Evolutionary conservation across 2,329 filamentous ascomycete species (phyloP).

Genomic region (Rhinocladiella mackenziei): DNA sequence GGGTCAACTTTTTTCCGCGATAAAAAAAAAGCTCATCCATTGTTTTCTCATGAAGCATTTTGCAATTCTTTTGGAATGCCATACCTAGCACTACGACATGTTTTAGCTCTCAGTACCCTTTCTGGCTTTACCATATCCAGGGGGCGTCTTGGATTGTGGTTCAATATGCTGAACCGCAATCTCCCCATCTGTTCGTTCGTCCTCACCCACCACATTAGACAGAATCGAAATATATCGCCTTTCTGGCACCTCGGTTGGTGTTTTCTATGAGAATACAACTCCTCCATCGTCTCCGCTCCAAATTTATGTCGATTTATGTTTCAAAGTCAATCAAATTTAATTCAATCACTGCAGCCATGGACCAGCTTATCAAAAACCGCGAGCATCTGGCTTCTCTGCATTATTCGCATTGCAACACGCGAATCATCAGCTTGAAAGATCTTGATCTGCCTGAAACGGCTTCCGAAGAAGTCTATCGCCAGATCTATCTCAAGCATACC

Average conservation of each 20-base stretch:
- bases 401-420: conserved; percentile 27
- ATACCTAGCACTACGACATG: too few species aligned
- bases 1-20: too few species aligned
- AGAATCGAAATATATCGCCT: background rate
- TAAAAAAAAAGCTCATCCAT: too few species aligned
- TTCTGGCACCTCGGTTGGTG: conserved; percentile 7
- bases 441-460: conserved; percentile 24
- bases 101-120: background rate
- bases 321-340: background rate
- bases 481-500: conserved; percentile 20
- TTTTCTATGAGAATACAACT: background rate
- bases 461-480: conserved; percentile 24
- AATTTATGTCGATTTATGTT: background rate
- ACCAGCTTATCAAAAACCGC: conserved; percentile 7
- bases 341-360: background rate
- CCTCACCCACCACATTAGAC: background rate
- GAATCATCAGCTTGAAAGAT: conserved; percentile 19
- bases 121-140: background rate
- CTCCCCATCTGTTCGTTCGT: background rate
- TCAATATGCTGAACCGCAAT: conserved; percentile 20
- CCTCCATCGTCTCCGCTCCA: conserved; percentile 6
- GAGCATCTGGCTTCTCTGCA: conserved; percentile 12
- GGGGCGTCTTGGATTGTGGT: background rate
- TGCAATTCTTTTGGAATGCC: background rate
- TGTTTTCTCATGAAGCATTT: too few species aligned